Percentiles rank a stretch among this genome's conserved stretches.
phyloP scores from a whole-genome alignment of 495 filamentous ascomycete genomes.

The Aspergillus incahuasiensis region DNA sequence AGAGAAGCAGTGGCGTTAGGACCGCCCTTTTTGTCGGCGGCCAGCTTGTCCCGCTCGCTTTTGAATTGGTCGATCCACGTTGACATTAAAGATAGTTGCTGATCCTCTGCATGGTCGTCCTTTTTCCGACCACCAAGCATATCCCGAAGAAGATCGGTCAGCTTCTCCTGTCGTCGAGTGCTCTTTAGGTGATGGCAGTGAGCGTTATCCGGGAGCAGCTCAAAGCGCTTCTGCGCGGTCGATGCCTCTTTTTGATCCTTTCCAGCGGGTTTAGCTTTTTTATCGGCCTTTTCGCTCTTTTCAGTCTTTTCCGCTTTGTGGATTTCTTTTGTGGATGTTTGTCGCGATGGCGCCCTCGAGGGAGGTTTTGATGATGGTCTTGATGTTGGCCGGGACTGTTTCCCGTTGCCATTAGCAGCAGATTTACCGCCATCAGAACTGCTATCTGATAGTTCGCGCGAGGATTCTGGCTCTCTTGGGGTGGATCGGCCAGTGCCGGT shows the following conservation, averaged over 20 bases:
- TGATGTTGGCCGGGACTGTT: conserved; percentile 33
- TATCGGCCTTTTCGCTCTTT: conserved; percentile 10
- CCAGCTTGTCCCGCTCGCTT: conserved; percentile 74
- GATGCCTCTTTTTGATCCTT: conserved; percentile 44
- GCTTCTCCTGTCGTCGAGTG: conserved; percentile 87
- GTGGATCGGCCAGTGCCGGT: conserved; percentile 35
- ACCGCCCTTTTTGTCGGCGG: conserved; percentile 70
- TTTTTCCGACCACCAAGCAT: conserved; percentile 72
- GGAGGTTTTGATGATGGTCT: conserved; percentile 36
- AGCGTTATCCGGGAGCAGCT: conserved; percentile 52
- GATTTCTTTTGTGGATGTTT: conserved; percentile 36
- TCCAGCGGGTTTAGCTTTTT: conserved; percentile 27
- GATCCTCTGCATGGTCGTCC: conserved; percentile 59
- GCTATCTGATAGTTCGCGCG: conserved; percentile 40
- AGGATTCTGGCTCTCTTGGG: conserved; percentile 29
- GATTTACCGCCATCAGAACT: conserved; percentile 36
- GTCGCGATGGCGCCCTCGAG: conserved; percentile 37
- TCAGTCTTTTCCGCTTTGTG: conserved; percentile 11
- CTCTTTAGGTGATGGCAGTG: conserved; percentile 87
- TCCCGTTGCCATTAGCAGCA: conserved; percentile 26
- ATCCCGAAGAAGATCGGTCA: conserved; percentile 84
- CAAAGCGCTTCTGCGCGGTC: conserved; percentile 52
- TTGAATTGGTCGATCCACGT: conserved; percentile 94
- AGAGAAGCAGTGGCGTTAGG: conserved; percentile 75
- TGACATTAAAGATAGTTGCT: conserved; percentile 88